phyloP scores from a whole-genome alignment of 2,329 filamentous ascomycete genomes.

The Aspergillus sclerotialis region DNA sequence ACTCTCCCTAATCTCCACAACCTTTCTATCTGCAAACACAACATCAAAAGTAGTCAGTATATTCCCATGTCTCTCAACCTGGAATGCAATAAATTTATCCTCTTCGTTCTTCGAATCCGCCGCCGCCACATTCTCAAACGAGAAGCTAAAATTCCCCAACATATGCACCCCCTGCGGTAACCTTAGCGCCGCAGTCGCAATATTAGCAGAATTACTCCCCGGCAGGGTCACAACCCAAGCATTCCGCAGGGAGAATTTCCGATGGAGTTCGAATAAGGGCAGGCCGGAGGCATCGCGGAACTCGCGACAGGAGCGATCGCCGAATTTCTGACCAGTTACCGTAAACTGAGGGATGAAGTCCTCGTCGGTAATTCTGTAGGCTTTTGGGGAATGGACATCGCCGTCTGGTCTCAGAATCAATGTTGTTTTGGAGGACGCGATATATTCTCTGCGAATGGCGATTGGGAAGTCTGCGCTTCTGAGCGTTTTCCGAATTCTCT shows the following conservation, averaged over 20 bases:
- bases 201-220: no score
- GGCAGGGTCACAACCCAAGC: slow-evolving; percentile 17
- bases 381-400: slow-evolving; percentile 9
- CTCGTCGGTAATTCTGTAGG: slow-evolving; percentile 12
- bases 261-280: slow-evolving; percentile 20
- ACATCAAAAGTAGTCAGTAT: slow-evolving; percentile 12
- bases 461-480: no score
- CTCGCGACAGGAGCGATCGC: slow-evolving; percentile 15
- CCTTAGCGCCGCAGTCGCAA: neutral
- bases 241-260: slow-evolving; percentile 7
- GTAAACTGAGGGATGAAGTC: slow-evolving; percentile 18
- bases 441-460: slow-evolving; percentile 16
- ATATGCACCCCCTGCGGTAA: neutral
- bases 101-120: slow-evolving; percentile 8
- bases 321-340: slow-evolving; percentile 18
- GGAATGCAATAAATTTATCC: slow-evolving; percentile 13
- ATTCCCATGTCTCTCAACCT: slow-evolving; percentile 12
- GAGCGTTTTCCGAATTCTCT: no score
- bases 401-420: slow-evolving; percentile 12
- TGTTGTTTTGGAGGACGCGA: slow-evolving; percentile 14
- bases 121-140: slow-evolving; percentile 17
- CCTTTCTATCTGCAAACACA: slow-evolving; percentile 15
- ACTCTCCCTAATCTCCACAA: slow-evolving; percentile 13
- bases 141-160: slow-evolving; percentile 11
- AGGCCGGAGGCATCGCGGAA: slow-evolving; percentile 22